phyloP scores from a whole-genome alignment of 2,329 filamentous ascomycete genomes.

The Hypoxylon rubiginosum region DNA sequence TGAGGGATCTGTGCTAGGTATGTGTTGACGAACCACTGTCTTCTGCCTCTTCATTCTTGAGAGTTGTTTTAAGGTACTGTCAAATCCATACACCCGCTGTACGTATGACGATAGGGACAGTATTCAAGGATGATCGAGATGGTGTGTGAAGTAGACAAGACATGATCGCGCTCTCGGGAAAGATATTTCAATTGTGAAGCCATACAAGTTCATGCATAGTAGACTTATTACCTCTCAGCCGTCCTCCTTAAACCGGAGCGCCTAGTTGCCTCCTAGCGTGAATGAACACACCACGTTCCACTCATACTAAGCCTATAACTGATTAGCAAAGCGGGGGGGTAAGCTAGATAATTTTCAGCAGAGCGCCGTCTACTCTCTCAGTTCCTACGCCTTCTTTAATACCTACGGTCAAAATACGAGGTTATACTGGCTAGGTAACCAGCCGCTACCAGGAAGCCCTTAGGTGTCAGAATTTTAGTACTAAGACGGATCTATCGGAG shows the following conservation, averaged over 20 bases:
- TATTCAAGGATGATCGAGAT: neutral
- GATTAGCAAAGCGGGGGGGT: neutral
- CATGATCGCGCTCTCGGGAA: neutral
- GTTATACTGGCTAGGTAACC: neutral
- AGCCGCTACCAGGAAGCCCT: neutral
- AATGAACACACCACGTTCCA: neutral
- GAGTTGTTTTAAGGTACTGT: no score
- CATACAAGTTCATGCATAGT: no score
- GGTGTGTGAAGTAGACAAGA: neutral
- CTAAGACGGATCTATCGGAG: neutral
- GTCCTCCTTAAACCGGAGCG: neutral
- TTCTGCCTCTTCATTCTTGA: neutral
- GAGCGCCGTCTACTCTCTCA: no score
- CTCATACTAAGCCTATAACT: neutral
- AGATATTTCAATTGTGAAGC: neutral
- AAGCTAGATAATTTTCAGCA: neutral
- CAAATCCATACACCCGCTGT: no score
- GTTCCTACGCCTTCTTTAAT: no score
- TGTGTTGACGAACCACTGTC: no score
- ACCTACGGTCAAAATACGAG: no score
- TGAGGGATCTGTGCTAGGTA: neutral
- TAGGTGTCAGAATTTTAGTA: neutral
- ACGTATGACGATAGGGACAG: no score
- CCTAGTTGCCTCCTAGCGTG: neutral
- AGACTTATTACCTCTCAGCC: neutral